These are phyloP conservation scores for Ceratocystis destructans DNA, from an alignment of 2,329 filamentous ascomycete genomes.

Conservation along the genomic window DNA sequence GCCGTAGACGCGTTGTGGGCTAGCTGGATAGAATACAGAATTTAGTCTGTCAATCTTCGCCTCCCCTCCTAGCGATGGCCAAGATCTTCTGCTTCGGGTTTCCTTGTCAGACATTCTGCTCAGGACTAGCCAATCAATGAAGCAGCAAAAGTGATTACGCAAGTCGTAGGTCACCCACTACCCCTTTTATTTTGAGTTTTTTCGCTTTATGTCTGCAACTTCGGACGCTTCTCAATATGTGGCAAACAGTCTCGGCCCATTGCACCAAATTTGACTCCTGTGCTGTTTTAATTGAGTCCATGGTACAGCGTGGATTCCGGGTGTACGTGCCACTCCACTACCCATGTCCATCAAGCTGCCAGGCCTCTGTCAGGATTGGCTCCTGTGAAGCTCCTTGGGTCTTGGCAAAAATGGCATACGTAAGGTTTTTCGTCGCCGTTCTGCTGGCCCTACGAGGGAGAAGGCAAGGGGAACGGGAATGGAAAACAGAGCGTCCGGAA, in stretches of 20 bases:
- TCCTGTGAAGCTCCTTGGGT: not conserved
- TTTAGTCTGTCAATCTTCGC: no score
- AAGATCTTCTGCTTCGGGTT: not conserved
- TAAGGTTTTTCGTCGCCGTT: slow-evolving; percentile 1
- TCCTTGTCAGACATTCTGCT: not conserved
- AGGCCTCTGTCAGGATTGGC: not conserved
- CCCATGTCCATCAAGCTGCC: not conserved
- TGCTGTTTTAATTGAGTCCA: no score
- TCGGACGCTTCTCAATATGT: no score
- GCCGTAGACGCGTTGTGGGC: not conserved
- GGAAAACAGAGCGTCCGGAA: not conserved
- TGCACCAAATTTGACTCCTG: no score
- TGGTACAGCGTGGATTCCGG: no score
- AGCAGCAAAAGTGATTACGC: not conserved
- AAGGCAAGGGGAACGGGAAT: not conserved
- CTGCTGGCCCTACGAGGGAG: not conserved
- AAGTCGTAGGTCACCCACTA: not conserved
- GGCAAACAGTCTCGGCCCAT: no score
- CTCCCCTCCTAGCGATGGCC: not conserved
- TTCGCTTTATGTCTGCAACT: no score
- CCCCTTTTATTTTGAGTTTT: not conserved
- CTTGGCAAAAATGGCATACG: slow-evolving; percentile 4
- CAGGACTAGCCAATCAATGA: not conserved
- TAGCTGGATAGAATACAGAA: no score
- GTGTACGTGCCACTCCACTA: not conserved